A percentile compares a stretch with the other conserved stretches of the same genome.
phyloP scores from a whole-genome alignment of 2,329 filamentous ascomycete genomes.

The Sarocladiaceae sp. region DNA sequence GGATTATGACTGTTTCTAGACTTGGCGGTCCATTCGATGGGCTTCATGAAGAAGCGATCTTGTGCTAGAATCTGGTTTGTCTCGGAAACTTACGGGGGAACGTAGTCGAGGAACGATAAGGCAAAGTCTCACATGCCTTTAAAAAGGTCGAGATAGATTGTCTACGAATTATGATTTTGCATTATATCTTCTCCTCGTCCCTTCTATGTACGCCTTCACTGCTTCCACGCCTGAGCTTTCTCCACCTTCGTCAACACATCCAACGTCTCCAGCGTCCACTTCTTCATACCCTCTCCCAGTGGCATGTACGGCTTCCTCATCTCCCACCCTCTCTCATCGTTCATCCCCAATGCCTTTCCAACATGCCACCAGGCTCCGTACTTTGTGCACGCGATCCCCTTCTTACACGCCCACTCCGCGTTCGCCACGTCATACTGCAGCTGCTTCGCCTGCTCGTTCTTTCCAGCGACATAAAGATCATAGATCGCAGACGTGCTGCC shows the following conservation, averaged over 20 bases:
- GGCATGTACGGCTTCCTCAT: slow-evolving; percentile 38
- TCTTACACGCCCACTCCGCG: slow-evolving; percentile 45
- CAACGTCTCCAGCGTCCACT: slow-evolving; percentile 37
- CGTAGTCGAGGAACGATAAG: too few species aligned
- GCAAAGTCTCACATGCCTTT: too few species aligned
- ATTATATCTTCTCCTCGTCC: too few species aligned
- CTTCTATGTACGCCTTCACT: too few species aligned
- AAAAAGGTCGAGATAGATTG: too few species aligned
- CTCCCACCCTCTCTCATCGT: slow-evolving; percentile 27
- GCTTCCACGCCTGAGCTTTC: slow-evolving; percentile 13
- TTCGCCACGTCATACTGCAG: slow-evolving; percentile 37
- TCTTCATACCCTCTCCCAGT: slow-evolving; percentile 28
- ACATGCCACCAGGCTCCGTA: slow-evolving; percentile 38
- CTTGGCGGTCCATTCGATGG: too few species aligned
- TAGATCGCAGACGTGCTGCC: slow-evolving; percentile 33
- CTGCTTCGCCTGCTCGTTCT: slow-evolving; percentile 28
- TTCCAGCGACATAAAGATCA: slow-evolving; percentile 32
- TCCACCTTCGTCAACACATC: slow-evolving; percentile 28
- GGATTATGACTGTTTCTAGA: background rate
- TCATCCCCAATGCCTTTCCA: slow-evolving; percentile 31
- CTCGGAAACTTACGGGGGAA: too few species aligned
- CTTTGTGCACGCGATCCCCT: slow-evolving; percentile 39
- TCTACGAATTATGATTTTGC: too few species aligned
- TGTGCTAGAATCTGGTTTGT: too few species aligned
- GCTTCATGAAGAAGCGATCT: too few species aligned